Percentiles rank a stretch among this genome's conserved stretches.
These are phyloP conservation scores for Paramyrothecium roridum DNA, from an alignment of 2,329 filamentous ascomycete species.

Conservation along the genomic window DNA sequence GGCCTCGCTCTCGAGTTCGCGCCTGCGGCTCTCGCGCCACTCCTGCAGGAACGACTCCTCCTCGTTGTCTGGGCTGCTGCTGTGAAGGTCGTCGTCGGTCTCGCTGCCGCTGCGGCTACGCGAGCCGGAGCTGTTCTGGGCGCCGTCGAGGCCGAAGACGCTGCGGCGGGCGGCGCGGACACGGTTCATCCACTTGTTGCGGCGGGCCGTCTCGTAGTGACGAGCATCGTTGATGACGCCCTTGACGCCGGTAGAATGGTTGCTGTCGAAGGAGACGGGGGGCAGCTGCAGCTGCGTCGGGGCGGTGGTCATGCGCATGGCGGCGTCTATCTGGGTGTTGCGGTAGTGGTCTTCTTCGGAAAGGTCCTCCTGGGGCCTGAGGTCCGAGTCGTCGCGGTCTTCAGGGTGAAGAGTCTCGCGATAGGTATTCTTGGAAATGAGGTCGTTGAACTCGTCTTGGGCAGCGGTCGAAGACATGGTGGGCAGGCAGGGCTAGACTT, in stretches of 20 bases:
- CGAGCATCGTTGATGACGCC: constrained; percentile 83
- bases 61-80: constrained; percentile 51
- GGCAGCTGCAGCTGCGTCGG: constrained; percentile 56
- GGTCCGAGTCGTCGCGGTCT: constrained; percentile 48
- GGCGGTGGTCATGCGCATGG: constrained; percentile 60
- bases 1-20: constrained; percentile 68
- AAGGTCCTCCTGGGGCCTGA: constrained; percentile 47
- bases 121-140: constrained; percentile 6
- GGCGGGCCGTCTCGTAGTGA: constrained; percentile 67
- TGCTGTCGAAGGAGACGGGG: constrained; percentile 60
- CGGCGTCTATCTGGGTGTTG: constrained; percentile 55
- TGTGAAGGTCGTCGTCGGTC: constrained; percentile 45
- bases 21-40: constrained; percentile 79
- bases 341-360: constrained; percentile 55
- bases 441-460: constrained; percentile 64
- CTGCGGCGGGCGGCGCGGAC: constrained; percentile 52
- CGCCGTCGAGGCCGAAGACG: constrained; percentile 46
- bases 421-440: constrained; percentile 55
- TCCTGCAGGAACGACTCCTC: constrained; percentile 79
- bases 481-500: constrained; percentile 15
- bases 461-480: constrained; percentile 60
- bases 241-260: constrained; percentile 77
- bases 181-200: constrained; percentile 50
- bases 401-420: constrained; percentile 52
- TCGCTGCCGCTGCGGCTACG: constrained; percentile 27